A percentile compares a stretch with the other conserved stretches of the same genome.
Evolutionary conservation across 257 asterid genomes (phyloP).

Genomic region (Haberlea rhodopensis): DNA sequence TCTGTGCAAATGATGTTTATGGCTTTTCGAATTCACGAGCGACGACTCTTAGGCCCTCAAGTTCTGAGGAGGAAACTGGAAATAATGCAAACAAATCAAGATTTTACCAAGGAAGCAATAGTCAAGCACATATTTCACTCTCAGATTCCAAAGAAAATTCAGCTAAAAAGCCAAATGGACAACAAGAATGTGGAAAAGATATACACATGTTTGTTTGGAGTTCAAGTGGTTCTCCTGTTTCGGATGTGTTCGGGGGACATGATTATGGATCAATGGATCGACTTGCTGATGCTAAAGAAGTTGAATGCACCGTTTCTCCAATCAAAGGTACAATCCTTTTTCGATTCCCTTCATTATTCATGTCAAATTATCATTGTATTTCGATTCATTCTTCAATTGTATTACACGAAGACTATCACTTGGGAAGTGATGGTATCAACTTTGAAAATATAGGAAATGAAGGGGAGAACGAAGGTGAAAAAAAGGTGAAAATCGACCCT

Average conservation of each 20-base stretch:
- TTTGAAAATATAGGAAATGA: conserved; percentile 55
- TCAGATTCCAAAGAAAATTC: conserved; percentile 38
- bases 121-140: conserved; percentile 50
- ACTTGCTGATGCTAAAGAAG: conserved; percentile 48
- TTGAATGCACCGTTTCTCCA: conserved; percentile 61
- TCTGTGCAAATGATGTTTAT: conserved; percentile 63
- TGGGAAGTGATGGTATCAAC: conserved; percentile 64
- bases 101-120: conserved; percentile 37
- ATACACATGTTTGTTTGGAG: conserved; percentile 97
- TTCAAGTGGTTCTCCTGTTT: conserved; percentile 86
- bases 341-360: background rate
- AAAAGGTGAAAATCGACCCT: conserved; percentile 65
- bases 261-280: conserved; percentile 59
- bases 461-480: conserved; percentile 44
- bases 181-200: conserved; percentile 64
- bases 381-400: background rate
- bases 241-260: conserved; percentile 83
- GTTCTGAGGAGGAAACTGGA: conserved; percentile 65
- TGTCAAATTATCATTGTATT: background rate
- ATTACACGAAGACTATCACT: conserved; percentile 41
- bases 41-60: conserved; percentile 75
- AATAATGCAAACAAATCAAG: conserved; percentile 38
- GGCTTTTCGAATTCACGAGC: conserved; percentile 56
- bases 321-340: conserved; percentile 44
- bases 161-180: conserved; percentile 50